These are phyloP conservation scores for Zopfia rhizophila DNA, from an alignment of 2,329 filamentous ascomycete genomes.

Conservation along the genomic window DNA sequence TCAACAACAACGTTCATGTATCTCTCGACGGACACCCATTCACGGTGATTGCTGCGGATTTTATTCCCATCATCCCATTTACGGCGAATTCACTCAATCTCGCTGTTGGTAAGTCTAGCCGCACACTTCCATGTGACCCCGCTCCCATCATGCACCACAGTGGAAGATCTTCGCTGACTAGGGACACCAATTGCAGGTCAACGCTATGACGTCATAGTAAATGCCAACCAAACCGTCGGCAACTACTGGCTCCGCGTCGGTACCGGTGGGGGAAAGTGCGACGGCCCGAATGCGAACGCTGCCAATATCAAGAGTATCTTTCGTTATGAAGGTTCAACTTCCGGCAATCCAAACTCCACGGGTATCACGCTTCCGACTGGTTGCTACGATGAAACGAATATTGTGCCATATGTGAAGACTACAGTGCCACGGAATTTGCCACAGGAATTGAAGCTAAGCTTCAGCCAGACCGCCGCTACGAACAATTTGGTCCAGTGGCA, in stretches of 20 bases:
- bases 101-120: conserved; percentile 44
- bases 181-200: conserved; percentile 38
- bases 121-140: conserved; percentile 14
- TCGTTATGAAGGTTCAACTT: conserved; percentile 50
- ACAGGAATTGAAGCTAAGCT: conserved; percentile 37
- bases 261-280: conserved; percentile 45
- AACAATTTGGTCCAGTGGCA: conserved; percentile 52
- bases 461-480: conserved; percentile 33
- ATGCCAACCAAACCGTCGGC: conserved; percentile 39
- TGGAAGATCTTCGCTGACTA: conserved; percentile 33
- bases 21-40: conserved; percentile 55
- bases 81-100: conserved; percentile 47
- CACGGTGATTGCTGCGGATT: conserved; percentile 56
- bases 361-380: conserved; percentile 45
- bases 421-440: conserved; percentile 39
- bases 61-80: conserved; percentile 57
- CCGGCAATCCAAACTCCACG: conserved; percentile 36
- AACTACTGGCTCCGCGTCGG: conserved; percentile 52
- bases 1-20: conserved; percentile 51
- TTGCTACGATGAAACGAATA: conserved; percentile 53
- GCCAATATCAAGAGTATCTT: conserved; percentile 54
- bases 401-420: conserved; percentile 53
- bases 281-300: conserved; percentile 46
- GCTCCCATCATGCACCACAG: conserved; percentile 14
- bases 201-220: conserved; percentile 54